Evolutionary conservation across 1,284 basidiomycete genomes (phyloP).

Genomic region (Fereydounia khargensis): DNA sequence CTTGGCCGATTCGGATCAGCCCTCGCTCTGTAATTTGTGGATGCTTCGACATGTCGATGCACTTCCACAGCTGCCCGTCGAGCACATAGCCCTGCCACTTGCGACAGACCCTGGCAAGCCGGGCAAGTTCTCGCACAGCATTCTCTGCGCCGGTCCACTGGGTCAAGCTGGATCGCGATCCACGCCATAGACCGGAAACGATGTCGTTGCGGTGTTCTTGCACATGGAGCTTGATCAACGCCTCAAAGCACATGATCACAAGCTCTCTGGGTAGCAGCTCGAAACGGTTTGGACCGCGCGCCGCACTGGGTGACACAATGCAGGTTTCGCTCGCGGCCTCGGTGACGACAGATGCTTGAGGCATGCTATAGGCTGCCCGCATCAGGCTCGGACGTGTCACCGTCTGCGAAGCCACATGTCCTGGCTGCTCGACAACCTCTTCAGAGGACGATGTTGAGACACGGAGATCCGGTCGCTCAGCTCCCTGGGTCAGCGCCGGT

Average conservation of each 20-base stretch:
- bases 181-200: conserved; percentile 14
- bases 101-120: conserved; percentile 70
- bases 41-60: conserved; percentile 63
- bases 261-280: conserved; percentile 24
- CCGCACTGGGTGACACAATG: conserved; percentile 2
- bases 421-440: background rate
- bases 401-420: background rate
- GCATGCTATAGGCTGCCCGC: conserved; percentile 15
- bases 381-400: conserved; percentile 11
- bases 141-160: conserved; percentile 19
- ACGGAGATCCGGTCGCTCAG: no score
- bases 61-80: conserved; percentile 81
- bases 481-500: no score
- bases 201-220: conserved; percentile 9
- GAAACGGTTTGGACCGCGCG: background rate
- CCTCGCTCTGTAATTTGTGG: conserved; percentile 21
- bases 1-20: conserved; percentile 19
- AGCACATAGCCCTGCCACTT: conserved; percentile 74
- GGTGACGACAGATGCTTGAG: conserved; percentile 13
- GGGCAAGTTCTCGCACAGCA: conserved; percentile 22
- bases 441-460: background rate
- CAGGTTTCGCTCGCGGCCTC: conserved; percentile 6
- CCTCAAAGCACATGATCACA: conserved; percentile 14
- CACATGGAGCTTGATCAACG: conserved; percentile 15
- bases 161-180: conserved; percentile 11